Conservation (phyloP, 2,329 filamentous ascomycete genomes). For the Ophiosphaerella narmari region DNA sequence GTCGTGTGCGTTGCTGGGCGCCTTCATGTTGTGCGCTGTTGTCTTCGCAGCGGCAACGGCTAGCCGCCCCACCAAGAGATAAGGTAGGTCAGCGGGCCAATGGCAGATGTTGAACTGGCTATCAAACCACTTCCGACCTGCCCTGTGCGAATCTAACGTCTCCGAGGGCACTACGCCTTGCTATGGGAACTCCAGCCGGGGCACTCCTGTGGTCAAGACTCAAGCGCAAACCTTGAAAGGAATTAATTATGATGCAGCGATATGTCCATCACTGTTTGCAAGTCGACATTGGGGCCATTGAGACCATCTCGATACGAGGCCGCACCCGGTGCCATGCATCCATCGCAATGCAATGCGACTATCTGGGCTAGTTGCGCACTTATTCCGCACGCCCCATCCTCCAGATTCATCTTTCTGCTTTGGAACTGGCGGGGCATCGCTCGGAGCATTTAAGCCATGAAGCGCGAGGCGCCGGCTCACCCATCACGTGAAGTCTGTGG, state of each 20-base stretch:
- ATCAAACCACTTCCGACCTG: constrained; percentile 1
- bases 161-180: constrained; percentile 12
- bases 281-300: no score
- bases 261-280: constrained; percentile 1
- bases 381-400: background rate
- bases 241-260: constrained; percentile 7
- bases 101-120: constrained; percentile 5
- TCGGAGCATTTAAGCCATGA: no score
- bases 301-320: no score
- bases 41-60: constrained; percentile 8
- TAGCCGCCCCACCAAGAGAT: constrained; percentile 12
- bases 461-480: no score
- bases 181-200: constrained; percentile 5
- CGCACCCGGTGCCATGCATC: no score
- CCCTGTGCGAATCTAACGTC: constrained; percentile 3
- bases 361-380: background rate
- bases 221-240: constrained; percentile 10
- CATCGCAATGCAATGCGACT: no score
- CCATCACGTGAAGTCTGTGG: no score
- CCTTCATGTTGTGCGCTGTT: background rate
- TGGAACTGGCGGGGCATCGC: constrained; percentile 4
- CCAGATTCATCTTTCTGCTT: background rate
- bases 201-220: constrained; percentile 11
- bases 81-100: constrained; percentile 18
- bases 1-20: no score